Base-by-base conservation (phyloP, 2,329 filamentous ascomycete species). In the Calonectria henricotiae region DNA sequence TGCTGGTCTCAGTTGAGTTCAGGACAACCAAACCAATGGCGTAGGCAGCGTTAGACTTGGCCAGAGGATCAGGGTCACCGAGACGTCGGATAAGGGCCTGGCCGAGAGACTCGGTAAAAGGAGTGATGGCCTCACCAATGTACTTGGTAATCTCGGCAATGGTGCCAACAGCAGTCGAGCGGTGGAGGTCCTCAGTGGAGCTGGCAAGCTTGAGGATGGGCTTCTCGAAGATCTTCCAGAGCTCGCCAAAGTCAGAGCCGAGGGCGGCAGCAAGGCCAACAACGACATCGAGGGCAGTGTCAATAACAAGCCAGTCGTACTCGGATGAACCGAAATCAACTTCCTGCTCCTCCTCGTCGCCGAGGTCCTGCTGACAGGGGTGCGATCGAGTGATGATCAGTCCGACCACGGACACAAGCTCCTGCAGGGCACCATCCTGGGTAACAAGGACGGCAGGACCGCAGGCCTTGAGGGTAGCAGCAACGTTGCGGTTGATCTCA, bases 151-250 rank as follows among this genome's bases (percentile, higher is more conserved):
- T 94, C 86, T 98, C 96, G 30, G 96, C 96, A 73, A 98, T 93
- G 65, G 96, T 94, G 76, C 96, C 96, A 23, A 98, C 93, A 58
- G 95, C 93, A 23, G 95, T 95, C 39, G 93, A 95, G 64, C 96
- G 93, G 86, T 98, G 96, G 43, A 94, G 91, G 60, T 92, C 88
- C 83, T 98, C 95, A 74, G 92, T 92, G 72, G 94, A 96, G 81
- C 92, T 93, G 63, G 94, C 92, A 78, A 95, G 96, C 85, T 94
- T 96, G 80, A 98, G 86, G 76, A 98, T 89, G 43, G 93, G 93
- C 88, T 96, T 96, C 87, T 98, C 94, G 76, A 98, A 98, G 77
- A 97, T 91, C 87, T 97, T 97, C 94, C 95, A 98, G 72, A 98
- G 87, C 85, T 98, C 93, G 67, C 89, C 88, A 78, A 98, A 98